Evolutionary conservation across 768 basidiomycete genomes (phyloP).

Genomic region (Xerocomus spinulosus): DNA sequence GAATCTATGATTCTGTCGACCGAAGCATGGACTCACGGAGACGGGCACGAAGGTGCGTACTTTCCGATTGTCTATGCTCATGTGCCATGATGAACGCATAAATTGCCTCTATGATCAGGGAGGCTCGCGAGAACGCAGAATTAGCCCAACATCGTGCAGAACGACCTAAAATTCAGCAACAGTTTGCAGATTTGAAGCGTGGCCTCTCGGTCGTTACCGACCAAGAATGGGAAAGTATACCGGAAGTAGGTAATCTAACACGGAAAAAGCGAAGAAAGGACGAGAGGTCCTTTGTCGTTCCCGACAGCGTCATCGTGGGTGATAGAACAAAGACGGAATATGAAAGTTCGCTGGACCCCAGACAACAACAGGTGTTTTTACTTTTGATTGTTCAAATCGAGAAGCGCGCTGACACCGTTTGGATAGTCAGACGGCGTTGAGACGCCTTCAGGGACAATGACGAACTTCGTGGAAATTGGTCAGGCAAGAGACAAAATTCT

Average conservation of each 20-base stretch:
- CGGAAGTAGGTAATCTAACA: slow-evolving; percentile 95
- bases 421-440: slow-evolving; percentile 56
- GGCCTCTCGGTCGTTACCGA: slow-evolving; percentile 84
- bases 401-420: slow-evolving; percentile 3
- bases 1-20: slow-evolving; percentile 91
- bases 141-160: slow-evolving; percentile 76
- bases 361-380: slow-evolving; percentile 67
- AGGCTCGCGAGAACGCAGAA: slow-evolving; percentile 71
- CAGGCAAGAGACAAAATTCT: slow-evolving; percentile 94
- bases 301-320: slow-evolving; percentile 89
- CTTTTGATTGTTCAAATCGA: background rate
- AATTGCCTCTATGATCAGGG: slow-evolving; percentile 41
- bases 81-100: too few species aligned
- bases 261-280: slow-evolving; percentile 85
- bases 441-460: slow-evolving; percentile 80
- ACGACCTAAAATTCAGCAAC: slow-evolving; percentile 91
- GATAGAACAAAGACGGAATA: slow-evolving; percentile 71
- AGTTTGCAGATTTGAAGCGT: slow-evolving; percentile 93
- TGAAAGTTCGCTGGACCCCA: slow-evolving; percentile 69
- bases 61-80: slow-evolving; percentile 16
- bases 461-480: slow-evolving; percentile 95
- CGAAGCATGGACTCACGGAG: slow-evolving; percentile 85
- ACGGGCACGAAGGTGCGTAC: slow-evolving; percentile 67
- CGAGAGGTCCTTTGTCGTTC: slow-evolving; percentile 83
- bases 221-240: slow-evolving; percentile 89